Evolutionary conservation across 1,284 basidiomycete species (phyloP).

Genomic region (Thecaphora thlaspeos): DNA sequence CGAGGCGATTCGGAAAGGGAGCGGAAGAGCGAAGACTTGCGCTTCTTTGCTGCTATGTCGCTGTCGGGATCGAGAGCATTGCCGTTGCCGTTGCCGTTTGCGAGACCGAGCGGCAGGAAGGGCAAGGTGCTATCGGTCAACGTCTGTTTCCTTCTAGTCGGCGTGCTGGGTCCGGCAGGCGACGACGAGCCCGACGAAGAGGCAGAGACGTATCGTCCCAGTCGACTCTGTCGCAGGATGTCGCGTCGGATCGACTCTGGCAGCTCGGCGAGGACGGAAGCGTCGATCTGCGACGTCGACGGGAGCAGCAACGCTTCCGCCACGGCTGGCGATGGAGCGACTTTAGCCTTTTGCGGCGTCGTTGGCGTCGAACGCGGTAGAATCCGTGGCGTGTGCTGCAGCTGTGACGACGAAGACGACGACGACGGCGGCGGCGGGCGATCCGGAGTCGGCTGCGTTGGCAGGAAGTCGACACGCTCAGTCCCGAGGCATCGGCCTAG

Average conservation of each 20-base stretch:
- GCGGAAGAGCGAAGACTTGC: slow-evolving; percentile 7
- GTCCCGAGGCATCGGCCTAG: too few relatives aligned
- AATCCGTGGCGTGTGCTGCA: slow-evolving; percentile 11
- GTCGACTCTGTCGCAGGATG: slow-evolving; percentile 34
- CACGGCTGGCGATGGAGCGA: slow-evolving; percentile 13
- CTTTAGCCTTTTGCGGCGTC: slow-evolving; percentile 27
- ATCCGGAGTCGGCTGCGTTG: too few relatives aligned
- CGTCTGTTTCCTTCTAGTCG: slow-evolving; percentile 1
- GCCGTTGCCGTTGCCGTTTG: too few relatives aligned
- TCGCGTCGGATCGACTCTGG: slow-evolving; percentile 45
- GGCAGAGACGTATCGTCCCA: background rate
- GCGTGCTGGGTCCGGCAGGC: slow-evolving; percentile 11
- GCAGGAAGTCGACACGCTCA: too few relatives aligned
- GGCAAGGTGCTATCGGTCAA: too few relatives aligned
- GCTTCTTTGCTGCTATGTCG: background rate
- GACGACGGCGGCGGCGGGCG: too few relatives aligned
- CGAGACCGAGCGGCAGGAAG: too few relatives aligned
- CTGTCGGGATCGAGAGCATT: background rate
- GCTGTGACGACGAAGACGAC: too few relatives aligned
- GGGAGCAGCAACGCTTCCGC: slow-evolving; percentile 34
- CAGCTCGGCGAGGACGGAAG: slow-evolving; percentile 44
- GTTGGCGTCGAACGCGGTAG: slow-evolving; percentile 24
- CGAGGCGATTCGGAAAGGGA: slow-evolving; percentile 28
- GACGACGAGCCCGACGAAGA: slow-evolving; percentile 2
- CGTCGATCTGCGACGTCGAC: slow-evolving; percentile 51